These are phyloP conservation scores for Leccinellum albellum DNA, from an alignment of 768 basidiomycete species.

Conservation along the genomic window DNA sequence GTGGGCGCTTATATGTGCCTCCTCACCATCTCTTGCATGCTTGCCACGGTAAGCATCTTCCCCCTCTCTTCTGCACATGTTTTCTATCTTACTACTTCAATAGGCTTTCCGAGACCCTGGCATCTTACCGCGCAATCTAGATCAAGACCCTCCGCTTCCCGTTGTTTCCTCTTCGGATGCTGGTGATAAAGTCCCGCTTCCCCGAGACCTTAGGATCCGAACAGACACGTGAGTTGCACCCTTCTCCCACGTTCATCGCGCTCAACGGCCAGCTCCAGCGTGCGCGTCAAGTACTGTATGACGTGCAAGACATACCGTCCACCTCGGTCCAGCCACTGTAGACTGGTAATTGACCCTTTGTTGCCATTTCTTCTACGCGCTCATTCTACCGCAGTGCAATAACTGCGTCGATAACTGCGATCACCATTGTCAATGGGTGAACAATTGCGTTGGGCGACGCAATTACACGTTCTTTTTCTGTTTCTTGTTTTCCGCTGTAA, in stretches of 20 bases:
- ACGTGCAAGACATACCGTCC: constrained; percentile 93
- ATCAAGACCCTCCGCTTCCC: constrained; percentile 80
- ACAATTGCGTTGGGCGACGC: constrained; percentile 91
- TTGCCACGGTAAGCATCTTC: constrained; percentile 58
- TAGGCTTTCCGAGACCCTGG: constrained; percentile 83
- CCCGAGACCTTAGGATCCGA: constrained; percentile 78
- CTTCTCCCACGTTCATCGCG: background rate
- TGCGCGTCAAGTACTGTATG: constrained; percentile 89
- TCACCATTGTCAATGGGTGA: constrained; percentile 89
- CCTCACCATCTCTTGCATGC: constrained; percentile 70
- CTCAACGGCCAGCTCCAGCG: constrained; percentile 41
- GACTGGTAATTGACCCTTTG: constrained; percentile 55
- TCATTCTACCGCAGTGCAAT: constrained; percentile 61
- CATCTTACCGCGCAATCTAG: constrained; percentile 83
- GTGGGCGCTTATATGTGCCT: constrained; percentile 62
- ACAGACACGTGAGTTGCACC: constrained; percentile 59
- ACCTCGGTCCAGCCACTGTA: constrained; percentile 92
- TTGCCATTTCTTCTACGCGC: background rate
- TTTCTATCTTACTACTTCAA: background rate
- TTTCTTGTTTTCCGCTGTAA: constrained; percentile 71
- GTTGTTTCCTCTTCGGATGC: constrained; percentile 61
- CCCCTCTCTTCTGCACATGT: background rate
- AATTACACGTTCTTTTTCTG: constrained; percentile 95
- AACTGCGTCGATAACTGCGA: constrained; percentile 97
- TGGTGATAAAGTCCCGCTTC: constrained; percentile 59